A percentile compares a stretch with the other conserved stretches of the same genome.
Evolutionary conservation across 2,329 filamentous ascomycete genomes (phyloP).

Genomic region (Colletotrichum falcatum): DNA sequence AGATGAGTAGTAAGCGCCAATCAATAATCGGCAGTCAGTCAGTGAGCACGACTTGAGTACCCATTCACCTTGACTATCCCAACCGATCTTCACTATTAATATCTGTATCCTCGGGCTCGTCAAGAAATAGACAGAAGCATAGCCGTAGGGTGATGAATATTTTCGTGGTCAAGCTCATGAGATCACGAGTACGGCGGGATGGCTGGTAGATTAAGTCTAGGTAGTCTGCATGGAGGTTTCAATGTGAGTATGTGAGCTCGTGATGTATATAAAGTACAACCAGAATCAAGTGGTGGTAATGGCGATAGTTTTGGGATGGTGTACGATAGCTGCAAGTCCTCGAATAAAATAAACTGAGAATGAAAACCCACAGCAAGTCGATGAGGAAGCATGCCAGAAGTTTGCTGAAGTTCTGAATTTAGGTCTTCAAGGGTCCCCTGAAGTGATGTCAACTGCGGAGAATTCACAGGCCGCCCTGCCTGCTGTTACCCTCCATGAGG

Average conservation of each 20-base stretch:
- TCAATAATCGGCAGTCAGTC: not conserved
- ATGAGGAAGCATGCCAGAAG: not conserved
- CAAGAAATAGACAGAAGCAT: slow-evolving; percentile 9
- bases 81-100: not conserved
- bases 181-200: not conserved
- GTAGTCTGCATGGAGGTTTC: not conserved
- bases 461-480: not conserved
- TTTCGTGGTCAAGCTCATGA: not conserved
- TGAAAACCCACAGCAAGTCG: not conserved
- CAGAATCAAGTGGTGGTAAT: not conserved
- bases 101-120: too few species aligned
- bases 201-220: not conserved
- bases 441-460: not conserved
- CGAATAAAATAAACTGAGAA: not conserved
- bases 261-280: not conserved
- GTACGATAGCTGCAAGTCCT: too few species aligned
- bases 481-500: not conserved
- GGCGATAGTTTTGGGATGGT: too few species aligned
- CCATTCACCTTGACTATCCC: not conserved
- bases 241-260: not conserved
- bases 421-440: not conserved
- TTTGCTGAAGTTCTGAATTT: not conserved
- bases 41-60: not conserved
- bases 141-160: not conserved
- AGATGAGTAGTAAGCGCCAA: not conserved